Conservation (phyloP, 805 yeast genomes). For the Peterozyma xylosa region DNA sequence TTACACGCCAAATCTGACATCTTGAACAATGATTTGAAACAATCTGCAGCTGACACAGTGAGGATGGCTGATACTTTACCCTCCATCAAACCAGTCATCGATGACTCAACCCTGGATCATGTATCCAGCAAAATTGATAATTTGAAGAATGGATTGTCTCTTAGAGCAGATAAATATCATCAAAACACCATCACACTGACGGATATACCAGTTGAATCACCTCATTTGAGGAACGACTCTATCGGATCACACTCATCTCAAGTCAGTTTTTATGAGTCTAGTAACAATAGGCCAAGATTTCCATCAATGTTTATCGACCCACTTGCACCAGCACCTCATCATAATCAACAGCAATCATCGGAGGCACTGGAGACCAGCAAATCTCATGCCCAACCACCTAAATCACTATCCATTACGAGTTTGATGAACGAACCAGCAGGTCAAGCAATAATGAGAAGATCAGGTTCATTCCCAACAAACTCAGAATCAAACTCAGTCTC, state of each 20-base stretch:
- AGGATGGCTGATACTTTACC: constrained; percentile 1
- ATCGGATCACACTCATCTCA: constrained; percentile 7
- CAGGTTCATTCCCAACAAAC: constrained; percentile 11
- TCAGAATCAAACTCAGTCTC: constrained; percentile 6
- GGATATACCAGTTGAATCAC: too few species aligned
- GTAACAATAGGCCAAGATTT: constrained; percentile 26
- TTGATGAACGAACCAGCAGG: constrained; percentile 1
- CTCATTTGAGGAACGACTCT: neutral
- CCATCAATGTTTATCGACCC: constrained; percentile 46
- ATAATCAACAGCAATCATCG: constrained; percentile 5
- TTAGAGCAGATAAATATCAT: constrained; percentile 2
- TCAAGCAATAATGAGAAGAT: neutral
- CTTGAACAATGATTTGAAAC: neutral
- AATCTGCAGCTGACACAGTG: constrained; percentile 1
- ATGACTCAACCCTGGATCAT: constrained; percentile 15
- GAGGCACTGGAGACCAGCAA: constrained; percentile 3
- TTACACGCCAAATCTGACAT: constrained; percentile 13
- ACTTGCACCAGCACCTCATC: constrained; percentile 31
- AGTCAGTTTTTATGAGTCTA: constrained; percentile 7
- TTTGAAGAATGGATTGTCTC: neutral
- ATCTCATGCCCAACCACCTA: constrained; percentile 2
- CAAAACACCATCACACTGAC: neutral
- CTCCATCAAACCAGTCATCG: constrained; percentile 14
- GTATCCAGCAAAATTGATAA: neutral
- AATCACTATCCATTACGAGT: neutral